Evolutionary conservation across 2,329 filamentous ascomycete species (phyloP).

Genomic region (Ceratocystiopsis brevicomis): DNA sequence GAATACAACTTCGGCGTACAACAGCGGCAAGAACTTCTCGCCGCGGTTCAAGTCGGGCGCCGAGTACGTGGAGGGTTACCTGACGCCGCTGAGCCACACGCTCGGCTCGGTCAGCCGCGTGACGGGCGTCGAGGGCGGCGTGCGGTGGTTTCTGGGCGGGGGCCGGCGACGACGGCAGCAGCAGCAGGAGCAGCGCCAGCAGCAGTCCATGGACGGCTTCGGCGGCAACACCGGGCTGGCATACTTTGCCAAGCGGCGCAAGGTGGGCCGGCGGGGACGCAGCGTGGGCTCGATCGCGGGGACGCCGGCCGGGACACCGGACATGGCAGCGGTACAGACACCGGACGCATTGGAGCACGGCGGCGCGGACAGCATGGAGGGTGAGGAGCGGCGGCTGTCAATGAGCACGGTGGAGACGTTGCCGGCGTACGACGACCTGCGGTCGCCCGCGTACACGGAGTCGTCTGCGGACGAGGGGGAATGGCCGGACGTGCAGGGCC

Average conservation of each 20-base stretch:
- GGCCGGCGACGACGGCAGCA: slow-evolving; percentile 29
- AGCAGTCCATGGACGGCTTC: too few species aligned
- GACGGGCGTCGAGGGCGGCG: slow-evolving; percentile 72
- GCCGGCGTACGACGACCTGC: slow-evolving; percentile 66
- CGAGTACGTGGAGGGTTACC: slow-evolving; percentile 75
- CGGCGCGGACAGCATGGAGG: slow-evolving; percentile 10
- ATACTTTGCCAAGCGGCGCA: too few species aligned
- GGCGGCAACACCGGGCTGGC: background rate
- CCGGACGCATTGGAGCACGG: too few species aligned
- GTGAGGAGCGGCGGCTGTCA: slow-evolving; percentile 35
- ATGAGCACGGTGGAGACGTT: slow-evolving; percentile 55
- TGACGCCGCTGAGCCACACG: slow-evolving; percentile 71
- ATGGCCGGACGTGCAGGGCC: too few species aligned
- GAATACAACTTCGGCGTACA: slow-evolving; percentile 68
- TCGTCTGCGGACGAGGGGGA: slow-evolving; percentile 11
- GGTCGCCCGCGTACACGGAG: slow-evolving; percentile 58
- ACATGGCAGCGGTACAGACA: too few species aligned
- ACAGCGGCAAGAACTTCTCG: slow-evolving; percentile 74
- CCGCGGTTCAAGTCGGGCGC: slow-evolving; percentile 72
- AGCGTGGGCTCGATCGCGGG: too few species aligned
- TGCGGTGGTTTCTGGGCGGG: slow-evolving; percentile 63
- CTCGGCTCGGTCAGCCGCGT: slow-evolving; percentile 67
- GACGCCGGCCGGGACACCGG: too few species aligned
- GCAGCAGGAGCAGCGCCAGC: too few species aligned
- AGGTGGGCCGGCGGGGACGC: too few species aligned